Evolutionary conservation across 1,139 yeast genomes (phyloP), one percentile per base, ranked within the genome.

Genomic region (Candida anutae): DNA sequence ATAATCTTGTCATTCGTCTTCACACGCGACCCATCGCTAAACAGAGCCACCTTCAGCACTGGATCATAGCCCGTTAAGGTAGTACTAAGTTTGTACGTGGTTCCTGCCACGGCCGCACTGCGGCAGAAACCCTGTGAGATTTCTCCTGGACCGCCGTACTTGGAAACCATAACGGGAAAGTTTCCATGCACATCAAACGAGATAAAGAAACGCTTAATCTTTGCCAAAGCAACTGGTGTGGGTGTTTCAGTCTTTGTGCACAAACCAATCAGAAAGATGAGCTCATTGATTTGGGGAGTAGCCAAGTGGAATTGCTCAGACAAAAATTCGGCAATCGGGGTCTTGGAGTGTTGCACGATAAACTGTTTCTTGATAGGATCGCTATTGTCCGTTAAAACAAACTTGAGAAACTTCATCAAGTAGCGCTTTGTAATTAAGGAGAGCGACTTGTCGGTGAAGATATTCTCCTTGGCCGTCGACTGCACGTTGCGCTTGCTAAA

Each of bases 31-130:
- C 94, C 93, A 50, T 88, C 96, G 40, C 73, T 69, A 39, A 90
- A 74, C 26, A 66, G 64, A 5, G 94, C 95, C 20, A 74, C 59
- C 46, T 80, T 77, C 25, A 72, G 60, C 22, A 54, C 56, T 15
- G 80, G 75, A 51, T 87, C 90, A 51, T 65, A 81, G 26, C 74
- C 74, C 6, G 61, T 58, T 33, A 87, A 55, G 26, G 66, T 55
- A 13, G 93, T 78, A 48, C 79, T 75, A 32, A 90, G 66, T 55
- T 87, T 87, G 57, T 88, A 90, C 22, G 94, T 84, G 33, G 96
- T 83, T 34, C 97, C 98, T 17, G 94, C 97, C 36, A 90, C 98
- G 10, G 99, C 98, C 4, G 98, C 97, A 34, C 94, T 81, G 41
- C 99, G 72, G 55, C 97, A 88, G 53, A 90, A 90, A 2, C 96